Percentiles rank a stretch among this genome's conserved stretches.
Evolutionary conservation across 192 early-diverging fungal genomes (phyloP).

Genomic region (Entomortierella beljakovae): DNA sequence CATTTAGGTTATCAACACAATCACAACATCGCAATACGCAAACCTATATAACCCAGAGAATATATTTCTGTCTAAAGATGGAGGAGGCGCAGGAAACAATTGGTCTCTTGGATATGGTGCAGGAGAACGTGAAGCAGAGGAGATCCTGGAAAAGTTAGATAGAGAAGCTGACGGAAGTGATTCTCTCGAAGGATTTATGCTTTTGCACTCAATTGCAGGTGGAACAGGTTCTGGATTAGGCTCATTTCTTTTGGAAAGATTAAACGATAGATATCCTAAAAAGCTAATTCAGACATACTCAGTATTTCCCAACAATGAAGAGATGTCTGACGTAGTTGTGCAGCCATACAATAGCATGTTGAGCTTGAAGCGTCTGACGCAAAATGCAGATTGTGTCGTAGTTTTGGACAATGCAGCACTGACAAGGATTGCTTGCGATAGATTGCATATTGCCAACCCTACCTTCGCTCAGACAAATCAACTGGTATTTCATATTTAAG

Average conservation of each 20-base stretch:
- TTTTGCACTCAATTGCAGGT: slow-evolving; percentile 97
- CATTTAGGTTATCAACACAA: slow-evolving; percentile 87
- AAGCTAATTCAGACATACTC: slow-evolving; percentile 98
- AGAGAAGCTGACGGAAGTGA: slow-evolving; percentile 96
- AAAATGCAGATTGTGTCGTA: slow-evolving; percentile 96
- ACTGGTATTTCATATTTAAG: slow-evolving; percentile 66
- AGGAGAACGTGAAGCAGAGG: slow-evolving; percentile 90
- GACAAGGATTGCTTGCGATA: slow-evolving; percentile 91
- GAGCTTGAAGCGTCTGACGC: slow-evolving; percentile 89
- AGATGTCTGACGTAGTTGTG: slow-evolving; percentile 95
- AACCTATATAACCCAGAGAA: slow-evolving; percentile 99
- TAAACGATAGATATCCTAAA: slow-evolving; percentile 96
- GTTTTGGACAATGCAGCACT: slow-evolving; percentile 97
- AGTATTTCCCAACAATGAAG: slow-evolving; percentile 96
- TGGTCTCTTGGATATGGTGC: slow-evolving; percentile 93
- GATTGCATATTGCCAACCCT: slow-evolving; percentile 93
- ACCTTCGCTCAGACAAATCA: slow-evolving; percentile 97
- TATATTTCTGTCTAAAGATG: slow-evolving; percentile 91
- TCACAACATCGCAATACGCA: slow-evolving; percentile 85
- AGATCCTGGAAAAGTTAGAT: slow-evolving; percentile 97
- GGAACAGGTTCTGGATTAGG: slow-evolving; percentile 98
- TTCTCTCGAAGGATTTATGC: slow-evolving; percentile 95
- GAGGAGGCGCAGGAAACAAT: slow-evolving; percentile 98
- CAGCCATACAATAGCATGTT: slow-evolving; percentile 98
- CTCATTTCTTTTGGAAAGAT: slow-evolving; percentile 89